These are phyloP conservation scores for Xylariaceae sp. DNA, from an alignment of 2,329 filamentous ascomycete species.

Conservation along the genomic window DNA sequence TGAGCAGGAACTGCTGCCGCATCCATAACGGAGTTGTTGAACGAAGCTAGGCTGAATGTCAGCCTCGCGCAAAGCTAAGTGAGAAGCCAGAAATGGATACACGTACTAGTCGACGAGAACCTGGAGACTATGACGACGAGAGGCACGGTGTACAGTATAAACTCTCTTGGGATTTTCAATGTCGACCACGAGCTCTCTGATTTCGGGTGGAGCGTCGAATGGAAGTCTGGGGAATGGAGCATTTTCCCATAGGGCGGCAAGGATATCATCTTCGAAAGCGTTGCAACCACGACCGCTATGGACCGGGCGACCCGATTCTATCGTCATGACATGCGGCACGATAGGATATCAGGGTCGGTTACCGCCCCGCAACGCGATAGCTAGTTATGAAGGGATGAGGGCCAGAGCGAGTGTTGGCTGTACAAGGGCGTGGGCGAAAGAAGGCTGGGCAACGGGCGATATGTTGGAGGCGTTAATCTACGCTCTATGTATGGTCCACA, in stretches of 20 bases:
- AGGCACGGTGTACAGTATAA: constrained; percentile 66
- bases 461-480: constrained; percentile 1
- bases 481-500: background rate
- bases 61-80: constrained; percentile 25
- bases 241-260: constrained; percentile 67
- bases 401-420: background rate
- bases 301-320: constrained; percentile 49
- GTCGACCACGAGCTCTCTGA: constrained; percentile 61
- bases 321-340: constrained; percentile 51
- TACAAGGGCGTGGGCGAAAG: too few species aligned
- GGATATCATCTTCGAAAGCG: constrained; percentile 53
- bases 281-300: constrained; percentile 43
- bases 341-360: constrained; percentile 13
- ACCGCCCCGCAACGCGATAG: constrained; percentile 8
- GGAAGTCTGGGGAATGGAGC: constrained; percentile 66
- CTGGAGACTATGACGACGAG: constrained; percentile 69
- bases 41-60: constrained; percentile 66
- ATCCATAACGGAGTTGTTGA: constrained; percentile 82
- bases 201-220: constrained; percentile 63
- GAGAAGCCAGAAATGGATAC: constrained; percentile 1
- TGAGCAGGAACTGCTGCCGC: constrained; percentile 70
- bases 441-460: too few species aligned
- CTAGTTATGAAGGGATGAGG: background rate
- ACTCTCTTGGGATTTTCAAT: constrained; percentile 67
- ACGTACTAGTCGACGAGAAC: constrained; percentile 70